Evolutionary conservation across 768 basidiomycete species (phyloP).

Genomic region (Serendipita vermifera): DNA sequence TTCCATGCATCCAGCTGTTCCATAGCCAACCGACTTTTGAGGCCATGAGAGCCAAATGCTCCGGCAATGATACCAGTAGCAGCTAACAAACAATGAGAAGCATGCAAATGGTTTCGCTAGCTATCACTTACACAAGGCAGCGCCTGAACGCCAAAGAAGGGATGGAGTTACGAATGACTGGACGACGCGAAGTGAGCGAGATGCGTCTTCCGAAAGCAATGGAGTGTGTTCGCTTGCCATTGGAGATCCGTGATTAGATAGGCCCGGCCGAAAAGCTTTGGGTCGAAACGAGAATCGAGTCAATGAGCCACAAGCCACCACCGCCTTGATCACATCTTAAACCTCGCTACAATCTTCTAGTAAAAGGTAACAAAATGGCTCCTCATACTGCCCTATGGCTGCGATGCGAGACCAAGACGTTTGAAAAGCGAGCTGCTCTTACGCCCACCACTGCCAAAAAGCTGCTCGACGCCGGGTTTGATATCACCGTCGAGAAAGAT

Average conservation of each 20-base stretch:
- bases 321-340: background rate
- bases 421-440: constrained; percentile 84
- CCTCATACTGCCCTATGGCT: constrained; percentile 54
- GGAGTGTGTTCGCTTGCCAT: constrained; percentile 8
- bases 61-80: constrained; percentile 43
- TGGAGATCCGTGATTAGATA: background rate
- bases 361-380: background rate
- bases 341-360: background rate
- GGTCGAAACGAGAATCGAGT: background rate
- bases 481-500: constrained; percentile 85
- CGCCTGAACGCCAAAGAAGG: constrained; percentile 14
- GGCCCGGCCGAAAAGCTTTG: background rate
- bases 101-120: background rate
- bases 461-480: constrained; percentile 80
- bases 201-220: background rate
- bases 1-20: constrained; percentile 48
- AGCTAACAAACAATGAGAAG: constrained; percentile 19
- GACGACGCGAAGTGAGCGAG: background rate
- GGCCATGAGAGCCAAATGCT: constrained; percentile 57
- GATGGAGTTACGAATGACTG: constrained; percentile 11
- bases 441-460: constrained; percentile 84
- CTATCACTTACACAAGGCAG: constrained; percentile 3
- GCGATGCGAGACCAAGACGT: constrained; percentile 92
- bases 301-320: background rate
- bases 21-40: constrained; percentile 37